Evolutionary conservation across 192 early-diverging fungal genomes (phyloP).

Genomic region (Coemansia biformis): DNA sequence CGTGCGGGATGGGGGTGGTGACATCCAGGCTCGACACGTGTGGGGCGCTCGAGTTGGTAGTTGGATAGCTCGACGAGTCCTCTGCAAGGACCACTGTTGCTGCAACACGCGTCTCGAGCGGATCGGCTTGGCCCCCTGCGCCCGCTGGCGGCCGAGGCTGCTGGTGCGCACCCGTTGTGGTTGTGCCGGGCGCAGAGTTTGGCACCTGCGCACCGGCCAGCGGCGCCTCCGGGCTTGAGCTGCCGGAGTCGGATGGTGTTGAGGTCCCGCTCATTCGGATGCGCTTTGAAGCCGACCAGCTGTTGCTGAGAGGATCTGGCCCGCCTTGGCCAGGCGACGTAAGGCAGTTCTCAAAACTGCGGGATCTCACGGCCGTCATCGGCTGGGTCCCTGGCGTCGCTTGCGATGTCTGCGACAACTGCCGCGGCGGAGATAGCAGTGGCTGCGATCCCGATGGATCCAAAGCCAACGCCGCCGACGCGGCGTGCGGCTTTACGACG

Average conservation of each 20-base stretch:
- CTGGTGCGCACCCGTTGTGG: background rate
- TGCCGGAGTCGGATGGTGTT: constrained; percentile 8
- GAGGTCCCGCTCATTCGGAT: constrained; percentile 29
- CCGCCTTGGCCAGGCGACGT: constrained; percentile 3
- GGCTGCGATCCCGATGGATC: too few relatives aligned
- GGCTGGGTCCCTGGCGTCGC: background rate
- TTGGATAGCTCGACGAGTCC: constrained; percentile 15
- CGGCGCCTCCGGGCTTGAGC: background rate
- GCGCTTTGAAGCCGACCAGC: constrained; percentile 34
- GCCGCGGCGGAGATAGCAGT: too few relatives aligned
- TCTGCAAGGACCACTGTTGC: constrained; percentile 6
- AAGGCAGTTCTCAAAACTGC: background rate
- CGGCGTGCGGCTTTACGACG: constrained; percentile 8
- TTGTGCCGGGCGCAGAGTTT: background rate
- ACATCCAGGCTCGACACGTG: background rate
- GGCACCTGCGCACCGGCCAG: background rate
- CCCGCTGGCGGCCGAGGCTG: background rate
- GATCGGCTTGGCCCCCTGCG: background rate
- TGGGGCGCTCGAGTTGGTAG: constrained; percentile 5
- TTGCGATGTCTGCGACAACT: constrained; percentile 1
- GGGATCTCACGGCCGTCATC: background rate
- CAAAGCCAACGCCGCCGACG: background rate
- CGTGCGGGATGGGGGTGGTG: background rate
- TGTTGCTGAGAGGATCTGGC: background rate
- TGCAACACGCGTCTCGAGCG: background rate